These are phyloP conservation scores for Lolium perenne DNA, from an alignment of 176 grass and related monocot genomes.

Conservation along the genomic window DNA sequence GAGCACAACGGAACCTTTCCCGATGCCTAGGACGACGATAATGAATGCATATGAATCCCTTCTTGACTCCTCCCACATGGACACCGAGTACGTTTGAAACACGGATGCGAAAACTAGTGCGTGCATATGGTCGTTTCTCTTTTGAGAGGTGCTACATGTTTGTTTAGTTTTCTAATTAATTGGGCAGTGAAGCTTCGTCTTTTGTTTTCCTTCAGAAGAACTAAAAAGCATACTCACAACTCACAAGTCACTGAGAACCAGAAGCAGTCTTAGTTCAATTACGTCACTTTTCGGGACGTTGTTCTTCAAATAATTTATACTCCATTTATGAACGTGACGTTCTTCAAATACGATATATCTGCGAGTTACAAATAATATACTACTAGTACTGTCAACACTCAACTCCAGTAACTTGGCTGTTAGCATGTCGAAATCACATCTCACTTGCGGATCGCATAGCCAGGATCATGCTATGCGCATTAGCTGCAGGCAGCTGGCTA, in stretches of 20 bases:
- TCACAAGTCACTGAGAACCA: no score
- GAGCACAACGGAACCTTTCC: no score
- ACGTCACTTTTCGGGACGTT: not conserved
- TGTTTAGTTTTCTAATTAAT: not conserved
- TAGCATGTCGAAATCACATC: constrained; percentile 13
- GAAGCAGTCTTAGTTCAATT: not conserved
- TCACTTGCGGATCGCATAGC: not conserved
- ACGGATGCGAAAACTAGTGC: not conserved
- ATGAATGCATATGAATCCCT: no score
- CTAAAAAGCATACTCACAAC: no score
- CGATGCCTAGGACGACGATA: no score
- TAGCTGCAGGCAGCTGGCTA: not conserved
- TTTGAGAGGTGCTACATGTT: not conserved
- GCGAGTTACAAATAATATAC: not conserved
- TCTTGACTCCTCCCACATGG: not conserved
- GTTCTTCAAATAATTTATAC: not conserved
- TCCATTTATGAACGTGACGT: not conserved
- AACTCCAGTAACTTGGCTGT: not conserved
- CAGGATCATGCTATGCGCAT: not conserved
- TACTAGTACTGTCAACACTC: no score
- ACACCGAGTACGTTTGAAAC: not conserved
- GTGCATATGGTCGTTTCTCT: not conserved
- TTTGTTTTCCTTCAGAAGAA: not conserved
- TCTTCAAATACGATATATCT: not conserved
- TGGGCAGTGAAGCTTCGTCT: not conserved